Percentiles rank a stretch among this genome's conserved stretches.
Conservation (phyloP, 139 green algal species). For the Dunaliella sp. region DNA sequence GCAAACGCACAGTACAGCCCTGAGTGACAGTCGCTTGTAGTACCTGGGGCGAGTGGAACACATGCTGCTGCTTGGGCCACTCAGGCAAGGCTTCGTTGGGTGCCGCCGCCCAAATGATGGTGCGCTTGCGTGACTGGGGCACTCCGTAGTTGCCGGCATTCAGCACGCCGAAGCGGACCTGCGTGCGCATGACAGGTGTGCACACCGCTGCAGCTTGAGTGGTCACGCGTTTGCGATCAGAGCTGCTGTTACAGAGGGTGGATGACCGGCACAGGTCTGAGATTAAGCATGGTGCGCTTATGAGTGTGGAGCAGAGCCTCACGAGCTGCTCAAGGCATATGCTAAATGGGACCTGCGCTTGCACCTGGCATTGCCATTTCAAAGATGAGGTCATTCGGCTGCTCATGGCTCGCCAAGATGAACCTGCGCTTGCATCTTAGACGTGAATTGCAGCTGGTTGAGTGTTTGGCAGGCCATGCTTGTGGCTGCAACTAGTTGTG, state of each 20-base stretch:
- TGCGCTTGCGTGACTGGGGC: conserved; percentile 90
- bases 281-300: background rate
- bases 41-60: conserved; percentile 80
- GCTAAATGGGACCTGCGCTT: no score
- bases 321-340: no score
- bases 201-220: no score
- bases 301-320: background rate
- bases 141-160: conserved; percentile 96
- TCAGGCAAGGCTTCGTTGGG: conserved; percentile 79
- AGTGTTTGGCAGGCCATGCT: no score
- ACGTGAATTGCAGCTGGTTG: no score
- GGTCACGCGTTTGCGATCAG: no score
- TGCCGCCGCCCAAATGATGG: conserved; percentile 92
- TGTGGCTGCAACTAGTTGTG: no score
- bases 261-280: background rate
- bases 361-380: background rate
- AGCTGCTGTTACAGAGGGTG: no score
- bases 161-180: conserved; percentile 95
- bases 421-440: background rate
- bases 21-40: no score
- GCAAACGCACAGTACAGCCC: background rate
- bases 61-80: conserved; percentile 83
- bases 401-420: background rate
- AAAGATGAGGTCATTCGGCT: background rate
- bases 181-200: no score